Base-by-base conservation (phyloP, 129 eudicot genomes). In the Artemisia tridentata region DNA sequence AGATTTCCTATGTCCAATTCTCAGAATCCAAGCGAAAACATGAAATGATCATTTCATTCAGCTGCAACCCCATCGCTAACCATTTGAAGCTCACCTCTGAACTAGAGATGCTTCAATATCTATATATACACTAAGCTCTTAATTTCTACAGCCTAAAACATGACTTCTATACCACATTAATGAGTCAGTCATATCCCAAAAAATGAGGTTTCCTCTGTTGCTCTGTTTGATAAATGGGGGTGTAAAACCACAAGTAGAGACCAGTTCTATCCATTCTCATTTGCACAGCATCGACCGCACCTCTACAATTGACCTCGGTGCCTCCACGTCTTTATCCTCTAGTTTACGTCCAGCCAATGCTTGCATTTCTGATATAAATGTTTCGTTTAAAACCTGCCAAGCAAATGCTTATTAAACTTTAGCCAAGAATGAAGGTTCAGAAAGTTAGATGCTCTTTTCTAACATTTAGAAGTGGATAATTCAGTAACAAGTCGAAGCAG, bases 271-370 rank as follows among this genome's bases (percentile, higher is more conserved):
- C 67, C 83, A n/a, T 73, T 79, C 49, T 83, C 80, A 78, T 76
- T 83, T 85, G 75, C 90, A 81, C 3, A 91, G 85, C 88, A 91
- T 88, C 8, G 96, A 84, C 31, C 74, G 85, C 53, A 83, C 88
- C 57, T 85, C 96, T 68, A 74, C 13, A 12, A 91, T 79, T 14
- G 86, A 75, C 59, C 79, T 80, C 6, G 97, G 97, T 15, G 92
- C 82, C 73, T 88, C 92, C 53, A 86, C 20, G 71, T 91, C 96
- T 65, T 84, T 91, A 69, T 84, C 80, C 45, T 80, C 79, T 11
- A 86, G 82, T 25, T 71, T 72, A 45, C 86, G 78, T 17, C 96
- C 92, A 3, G 86, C 80, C 78, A 88, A 69, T 53, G 68, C 62
- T 69, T 84, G 90, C 81, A 91, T 86, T 82, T 84, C 79, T 27